Base-by-base conservation (phyloP, 108 stramenopile species). In the Conticribra weissflogii region DNA sequence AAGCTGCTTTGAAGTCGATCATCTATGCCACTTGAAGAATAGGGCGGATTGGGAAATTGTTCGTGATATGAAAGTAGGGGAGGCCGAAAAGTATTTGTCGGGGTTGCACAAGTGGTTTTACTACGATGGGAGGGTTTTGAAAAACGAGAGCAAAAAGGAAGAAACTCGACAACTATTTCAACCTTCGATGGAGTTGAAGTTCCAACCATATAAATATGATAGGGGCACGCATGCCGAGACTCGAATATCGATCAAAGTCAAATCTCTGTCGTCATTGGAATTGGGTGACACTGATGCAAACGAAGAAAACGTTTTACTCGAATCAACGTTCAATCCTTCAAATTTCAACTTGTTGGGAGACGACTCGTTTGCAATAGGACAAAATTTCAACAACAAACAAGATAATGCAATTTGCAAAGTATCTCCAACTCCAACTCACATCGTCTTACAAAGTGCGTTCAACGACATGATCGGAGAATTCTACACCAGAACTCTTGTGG, bases 401-500 rank as follows among this genome's bases (percentile, higher is more conserved):
- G 30, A 55, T 16, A 16, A 33, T 23, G 21, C 2, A n/a, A 48
- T 49, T 8, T 74, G 72, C 22, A 44, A 56, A 30, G 61, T 78
- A 22, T 81, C 79, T 3, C 24, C 59, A 4, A 55, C 74, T 5
- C 49, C 52, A 16, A 81, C 67, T 3, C 85, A 86, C 49, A 59
- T 86, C 2, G 59, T 77, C 18, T 54, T 86, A 12, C 79, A 83
- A 60, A 77, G 63, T 9, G 5, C 68, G 24, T 81, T 80, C 50
- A 83, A 81, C 67, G 68, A 72, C 29, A 86, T 86, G 85, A 62
- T 86, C 25, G 85, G 85, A 0, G 85, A 86, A 30, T 86, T 86
- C 45, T 86, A 86, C 48, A 32, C 78, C 4, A 31, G 78, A 14
- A 63, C 78, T 1, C 52, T 79, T 19, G 22, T 79, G 8, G 32